phyloP scores from a whole-genome alignment of 495 filamentous ascomycete species.

The Hypoxylon perforatum region DNA sequence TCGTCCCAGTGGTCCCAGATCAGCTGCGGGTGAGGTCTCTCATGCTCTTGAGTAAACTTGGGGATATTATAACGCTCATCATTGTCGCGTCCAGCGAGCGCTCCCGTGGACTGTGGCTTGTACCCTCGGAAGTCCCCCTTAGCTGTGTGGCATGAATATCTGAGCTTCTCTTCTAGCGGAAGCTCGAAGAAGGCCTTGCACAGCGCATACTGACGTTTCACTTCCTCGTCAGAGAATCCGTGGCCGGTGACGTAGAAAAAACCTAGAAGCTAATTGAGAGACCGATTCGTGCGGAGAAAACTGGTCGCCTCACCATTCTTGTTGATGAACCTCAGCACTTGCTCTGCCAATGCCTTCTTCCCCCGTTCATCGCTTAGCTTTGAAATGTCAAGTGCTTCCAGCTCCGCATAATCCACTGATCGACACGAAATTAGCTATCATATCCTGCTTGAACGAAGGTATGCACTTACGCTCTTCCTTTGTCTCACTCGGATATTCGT shows the following conservation, averaged over 20 bases:
- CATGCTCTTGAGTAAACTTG: slow-evolving; percentile 61
- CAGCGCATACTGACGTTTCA: slow-evolving; percentile 67
- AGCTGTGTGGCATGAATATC: slow-evolving; percentile 59
- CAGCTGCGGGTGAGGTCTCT: slow-evolving; percentile 56
- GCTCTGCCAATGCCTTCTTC: slow-evolving; percentile 63
- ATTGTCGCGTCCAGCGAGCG: slow-evolving; percentile 57
- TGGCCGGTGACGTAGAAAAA: slow-evolving; percentile 69
- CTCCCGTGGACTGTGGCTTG: slow-evolving; percentile 49
- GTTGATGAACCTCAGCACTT: slow-evolving; percentile 53
- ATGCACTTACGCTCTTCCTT: slow-evolving; percentile 24
- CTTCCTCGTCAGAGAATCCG: slow-evolving; percentile 65
- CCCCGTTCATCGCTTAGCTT: slow-evolving; percentile 61
- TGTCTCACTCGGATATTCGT: slow-evolving; percentile 33
- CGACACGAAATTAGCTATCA: neutral
- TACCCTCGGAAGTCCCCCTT: slow-evolving; percentile 61
- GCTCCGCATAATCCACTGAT: slow-evolving; percentile 46
- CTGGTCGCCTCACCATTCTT: slow-evolving; percentile 40
- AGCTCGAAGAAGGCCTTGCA: slow-evolving; percentile 66
- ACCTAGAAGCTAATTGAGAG: slow-evolving; percentile 27
- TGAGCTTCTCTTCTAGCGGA: slow-evolving; percentile 64
- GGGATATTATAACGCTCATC: slow-evolving; percentile 67
- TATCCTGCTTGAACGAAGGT: neutral
- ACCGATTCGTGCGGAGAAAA: neutral
- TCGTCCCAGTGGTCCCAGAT: slow-evolving; percentile 51
- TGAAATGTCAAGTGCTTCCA: slow-evolving; percentile 65